Base-by-base conservation (phyloP, 2,329 filamentous ascomycete genomes). In the Hawksworthiomyces lignivorus region DNA sequence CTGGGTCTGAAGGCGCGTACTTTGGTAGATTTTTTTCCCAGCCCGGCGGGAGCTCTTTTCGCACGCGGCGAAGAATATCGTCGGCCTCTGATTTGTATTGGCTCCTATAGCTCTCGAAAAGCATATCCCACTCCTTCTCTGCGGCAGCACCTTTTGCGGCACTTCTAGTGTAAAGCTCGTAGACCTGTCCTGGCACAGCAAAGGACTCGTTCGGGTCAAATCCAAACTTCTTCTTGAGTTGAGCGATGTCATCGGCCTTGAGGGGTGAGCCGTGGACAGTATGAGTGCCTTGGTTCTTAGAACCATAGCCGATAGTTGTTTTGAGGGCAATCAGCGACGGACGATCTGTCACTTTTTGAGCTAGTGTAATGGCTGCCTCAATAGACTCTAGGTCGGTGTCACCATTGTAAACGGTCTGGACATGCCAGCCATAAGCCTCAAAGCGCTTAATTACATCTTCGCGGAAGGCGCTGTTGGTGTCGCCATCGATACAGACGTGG, bases 261-360 rank as follows among this genome's bases (percentile, higher is more conserved):
- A 98, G 79, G 49, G 90, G 84, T 64, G 90, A 88, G 55, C 92
- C 92, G 77, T 98, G 90, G 49, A 97, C 90, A 65, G 87, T 87
- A 63, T 86, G 84, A 54, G 90, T 97, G 59, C 92, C 92, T 73
- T 94, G 78, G 57, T 92, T 80, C 67, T 84, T 79, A 57, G 92
- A 97, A 56, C 90, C 90, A 69, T 83, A 97, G 59, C 90, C 92
- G 62, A 98, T 98, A 65, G 86, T 97, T 61, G 90, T 98, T 62
- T 81, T 87, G 57, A 98, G 80, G 75, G 94, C 88, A 74, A 98
- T 95, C 59, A 97, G 72, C 49, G 88, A 84, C 50, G 90, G 90
- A 83, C 96, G 97, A 75, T 96, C 80, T 65, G 80, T 97, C 67
- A 94, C 84, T 52, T 82, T 72, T 72, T 89, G 80, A 63, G 81